Conservation (phyloP, 2,329 filamentous ascomycete genomes). For the Geoglossum cookeanum region DNA sequence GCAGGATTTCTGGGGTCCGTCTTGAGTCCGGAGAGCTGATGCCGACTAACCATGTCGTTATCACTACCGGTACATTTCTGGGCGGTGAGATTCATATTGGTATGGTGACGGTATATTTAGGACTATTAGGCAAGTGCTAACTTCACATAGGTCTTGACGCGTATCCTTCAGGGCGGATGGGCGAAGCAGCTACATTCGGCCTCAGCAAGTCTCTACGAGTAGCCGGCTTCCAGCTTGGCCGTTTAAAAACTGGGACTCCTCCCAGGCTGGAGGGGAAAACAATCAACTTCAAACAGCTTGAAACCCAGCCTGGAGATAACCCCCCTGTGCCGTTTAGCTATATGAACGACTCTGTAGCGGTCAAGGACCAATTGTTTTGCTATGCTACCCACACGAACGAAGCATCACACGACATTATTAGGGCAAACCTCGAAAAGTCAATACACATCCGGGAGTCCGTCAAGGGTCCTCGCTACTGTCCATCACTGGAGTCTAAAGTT, state of each 20-base stretch:
- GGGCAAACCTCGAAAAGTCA: conserved; percentile 81
- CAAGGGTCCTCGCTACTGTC: conserved; percentile 86
- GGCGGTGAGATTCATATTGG: conserved; percentile 92
- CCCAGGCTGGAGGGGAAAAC: conserved; percentile 65
- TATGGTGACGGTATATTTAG: conserved; percentile 4
- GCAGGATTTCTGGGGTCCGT: conserved; percentile 65
- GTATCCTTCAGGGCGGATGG: conserved; percentile 78
- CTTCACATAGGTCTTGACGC: conserved; percentile 38
- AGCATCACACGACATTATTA: conserved; percentile 62
- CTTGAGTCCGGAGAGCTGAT: conserved; percentile 77
- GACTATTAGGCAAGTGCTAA: not conserved
- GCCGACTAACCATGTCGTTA: conserved; percentile 62
- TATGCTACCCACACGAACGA: conserved; percentile 76
- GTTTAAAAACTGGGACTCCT: conserved; percentile 89
- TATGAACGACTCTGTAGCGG: conserved; percentile 57
- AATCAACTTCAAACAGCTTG: conserved; percentile 57
- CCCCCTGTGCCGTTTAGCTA: conserved; percentile 85
- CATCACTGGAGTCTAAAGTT: conserved; percentile 85
- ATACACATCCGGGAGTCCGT: conserved; percentile 93
- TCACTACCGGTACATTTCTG: conserved; percentile 90
- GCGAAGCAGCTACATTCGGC: conserved; percentile 81
- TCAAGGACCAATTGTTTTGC: conserved; percentile 69
- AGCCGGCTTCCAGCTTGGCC: conserved; percentile 74
- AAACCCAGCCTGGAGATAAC: conserved; percentile 62
- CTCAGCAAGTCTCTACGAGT: conserved; percentile 77